These are phyloP conservation scores for Astrothelium macrocarpum DNA, from an alignment of 495 filamentous ascomycete genomes.

Conservation along the genomic window DNA sequence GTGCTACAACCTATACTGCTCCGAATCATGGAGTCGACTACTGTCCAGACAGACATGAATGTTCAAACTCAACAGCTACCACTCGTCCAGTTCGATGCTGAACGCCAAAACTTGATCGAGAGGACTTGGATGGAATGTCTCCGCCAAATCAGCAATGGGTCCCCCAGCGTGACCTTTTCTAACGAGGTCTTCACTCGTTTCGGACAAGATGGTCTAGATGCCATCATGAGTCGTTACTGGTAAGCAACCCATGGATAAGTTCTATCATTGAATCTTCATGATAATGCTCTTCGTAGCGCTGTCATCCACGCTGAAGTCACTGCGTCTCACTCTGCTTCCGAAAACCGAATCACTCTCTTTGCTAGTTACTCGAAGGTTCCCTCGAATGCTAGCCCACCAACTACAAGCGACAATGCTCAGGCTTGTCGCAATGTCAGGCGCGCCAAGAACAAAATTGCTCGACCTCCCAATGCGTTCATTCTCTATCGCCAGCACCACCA, in stretches of 20 bases:
- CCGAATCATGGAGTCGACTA: slow-evolving; percentile 1
- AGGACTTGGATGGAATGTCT: slow-evolving; percentile 4
- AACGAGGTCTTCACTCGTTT: slow-evolving; percentile 1
- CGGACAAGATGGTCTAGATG: slow-evolving; percentile 6
- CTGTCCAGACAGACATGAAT: background rate
- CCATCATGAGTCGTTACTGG: slow-evolving; percentile 2
- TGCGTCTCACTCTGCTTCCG: slow-evolving; percentile 5
- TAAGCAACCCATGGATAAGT: background rate
- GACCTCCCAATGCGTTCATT: slow-evolving; percentile 40
- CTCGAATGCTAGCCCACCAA: slow-evolving; percentile 2
- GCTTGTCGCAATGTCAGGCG: slow-evolving; percentile 21
- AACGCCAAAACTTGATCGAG: slow-evolving; percentile 5
- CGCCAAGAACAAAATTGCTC: slow-evolving; percentile 31
- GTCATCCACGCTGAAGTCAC: background rate
- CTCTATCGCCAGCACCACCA: slow-evolving; percentile 39
- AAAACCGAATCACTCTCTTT: slow-evolving; percentile 6
- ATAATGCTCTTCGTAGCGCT: background rate
- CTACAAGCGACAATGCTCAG: slow-evolving; percentile 1
- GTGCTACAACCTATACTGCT: slow-evolving; percentile 2
- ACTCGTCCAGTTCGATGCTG: background rate
- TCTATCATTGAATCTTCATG: background rate
- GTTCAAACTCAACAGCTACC: slow-evolving; percentile 2
- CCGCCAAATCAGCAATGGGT: background rate
- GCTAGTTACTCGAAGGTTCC: background rate
- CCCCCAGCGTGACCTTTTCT: background rate